These are phyloP conservation scores for Penicillium aurantiogriseum DNA, from an alignment of 2,329 filamentous ascomycete genomes.

Conservation along the genomic window DNA sequence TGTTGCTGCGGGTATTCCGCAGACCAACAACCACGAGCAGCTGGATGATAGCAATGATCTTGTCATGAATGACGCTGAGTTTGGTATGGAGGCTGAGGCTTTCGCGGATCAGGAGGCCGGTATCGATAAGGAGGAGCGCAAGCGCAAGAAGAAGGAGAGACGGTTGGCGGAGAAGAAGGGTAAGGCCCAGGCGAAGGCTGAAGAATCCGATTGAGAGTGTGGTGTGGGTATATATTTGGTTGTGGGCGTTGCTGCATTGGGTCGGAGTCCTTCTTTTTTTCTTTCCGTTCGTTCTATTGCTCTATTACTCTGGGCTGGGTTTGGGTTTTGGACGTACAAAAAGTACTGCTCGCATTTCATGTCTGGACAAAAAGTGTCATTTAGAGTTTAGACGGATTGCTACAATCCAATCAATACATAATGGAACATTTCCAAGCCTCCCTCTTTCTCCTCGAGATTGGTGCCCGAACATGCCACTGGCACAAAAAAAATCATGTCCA, in stretches of 20 bases:
- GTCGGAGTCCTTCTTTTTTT: conserved; percentile 20
- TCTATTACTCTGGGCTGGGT: conserved; percentile 7
- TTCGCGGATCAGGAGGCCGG: conserved; percentile 41
- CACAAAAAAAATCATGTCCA: background rate
- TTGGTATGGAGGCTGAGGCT: conserved; percentile 38
- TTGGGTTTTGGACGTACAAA: conserved; percentile 9
- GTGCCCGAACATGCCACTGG: background rate
- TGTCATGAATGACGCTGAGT: conserved; percentile 43
- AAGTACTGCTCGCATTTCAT: conserved; percentile 17
- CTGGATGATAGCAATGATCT: conserved; percentile 41
- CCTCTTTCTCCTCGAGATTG: background rate
- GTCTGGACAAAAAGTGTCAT: conserved; percentile 21
- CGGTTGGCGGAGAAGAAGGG: conserved; percentile 46
- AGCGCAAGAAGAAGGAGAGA: conserved; percentile 56
- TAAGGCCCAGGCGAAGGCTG: conserved; percentile 32
- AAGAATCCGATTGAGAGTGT: conserved; percentile 25
- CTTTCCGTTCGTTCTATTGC: conserved; percentile 11
- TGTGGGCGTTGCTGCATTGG: conserved; percentile 28
- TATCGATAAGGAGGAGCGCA: conserved; percentile 54
- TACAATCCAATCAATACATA: conserved; percentile 12
- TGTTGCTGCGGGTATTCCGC: conserved; percentile 33
- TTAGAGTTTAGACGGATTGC: conserved; percentile 8
- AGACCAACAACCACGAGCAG: conserved; percentile 34
- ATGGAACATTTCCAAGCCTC: conserved; percentile 7
- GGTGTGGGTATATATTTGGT: conserved; percentile 14